Base-by-base conservation (phyloP, 2,329 filamentous ascomycete genomes). In the Emmonsiellopsis sp. region DNA sequence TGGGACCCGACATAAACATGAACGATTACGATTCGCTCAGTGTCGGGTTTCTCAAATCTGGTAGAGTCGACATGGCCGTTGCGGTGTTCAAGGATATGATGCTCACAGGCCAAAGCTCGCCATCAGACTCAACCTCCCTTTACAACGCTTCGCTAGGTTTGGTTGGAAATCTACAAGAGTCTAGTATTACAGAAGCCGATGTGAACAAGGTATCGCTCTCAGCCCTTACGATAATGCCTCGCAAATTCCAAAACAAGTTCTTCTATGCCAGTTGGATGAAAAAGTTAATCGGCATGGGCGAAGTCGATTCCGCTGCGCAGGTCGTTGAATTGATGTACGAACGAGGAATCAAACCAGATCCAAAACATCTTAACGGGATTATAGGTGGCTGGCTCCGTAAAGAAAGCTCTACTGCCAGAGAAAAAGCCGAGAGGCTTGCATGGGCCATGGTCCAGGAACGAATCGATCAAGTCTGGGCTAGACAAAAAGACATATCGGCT, bases 221-320 rank as follows among this genome's bases (percentile, higher is more conserved):
- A 8, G 74, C 74, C 2, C 64, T 85, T 30, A 74, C 75, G 4
- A 64, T 74, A 31, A 64, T 85, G 16, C 82, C 82, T 4, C 65
- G 69, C 10, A 67, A 67, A 35, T 77, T 79, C 52, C 72, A 76
- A 45, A 93, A 94, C 67, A 84, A 85, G 58, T 92, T 89, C 69
- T 88, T 95, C 69, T 86, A 90, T 59, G 87, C 85, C 35, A 91
- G 89, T 62, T 95, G 90, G 91, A 79, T 95, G 63, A 92, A 92
- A 69, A 83, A 86, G 49, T 79, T 94, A 7, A 86, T 94, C 53
- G 85, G 84, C 13, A 80, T 84, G 54, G 83, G 83, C 2, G 80
- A 89, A 58, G 71, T 87, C 11, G 80, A 86, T 54, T 86, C 85
- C 1, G 88, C 89, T 2, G 77, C 81, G 51, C 80, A 82, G 55